phyloP scores from a whole-genome alignment of 768 basidiomycete species.

The Leccinum obscurum region DNA sequence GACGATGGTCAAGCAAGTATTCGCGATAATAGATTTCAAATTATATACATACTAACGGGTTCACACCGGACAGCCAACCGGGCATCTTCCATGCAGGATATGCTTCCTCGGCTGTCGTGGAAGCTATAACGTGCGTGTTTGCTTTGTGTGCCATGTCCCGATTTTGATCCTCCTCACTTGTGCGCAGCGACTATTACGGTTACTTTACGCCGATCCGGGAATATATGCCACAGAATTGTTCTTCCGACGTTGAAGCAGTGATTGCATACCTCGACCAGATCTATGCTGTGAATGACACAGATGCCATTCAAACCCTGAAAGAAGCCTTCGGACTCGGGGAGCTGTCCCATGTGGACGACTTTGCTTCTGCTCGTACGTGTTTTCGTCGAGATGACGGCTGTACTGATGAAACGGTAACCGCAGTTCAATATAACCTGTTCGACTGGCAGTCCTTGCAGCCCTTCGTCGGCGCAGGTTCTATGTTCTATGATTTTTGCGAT shows the following conservation, averaged over 20 bases:
- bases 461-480: not conserved
- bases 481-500: not conserved
- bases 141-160: not conserved
- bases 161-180: not conserved
- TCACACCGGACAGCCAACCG: not conserved
- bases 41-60: not conserved
- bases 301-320: not conserved
- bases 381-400: not conserved
- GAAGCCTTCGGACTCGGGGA: not conserved
- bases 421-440: not conserved
- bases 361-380: not conserved
- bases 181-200: not conserved
- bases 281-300: not conserved
- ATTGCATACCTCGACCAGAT: not conserved
- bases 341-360: not conserved
- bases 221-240: not conserved
- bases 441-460: not conserved
- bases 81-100: not conserved
- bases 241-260: not conserved
- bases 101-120: not conserved
- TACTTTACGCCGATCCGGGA: not conserved
- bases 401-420: not conserved
- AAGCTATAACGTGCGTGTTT: not conserved
- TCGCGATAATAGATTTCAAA: not conserved
- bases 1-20: not conserved